phyloP scores from a whole-genome alignment of 2,329 filamentous ascomycete genomes.

The Aspergillus costaricaensis region DNA sequence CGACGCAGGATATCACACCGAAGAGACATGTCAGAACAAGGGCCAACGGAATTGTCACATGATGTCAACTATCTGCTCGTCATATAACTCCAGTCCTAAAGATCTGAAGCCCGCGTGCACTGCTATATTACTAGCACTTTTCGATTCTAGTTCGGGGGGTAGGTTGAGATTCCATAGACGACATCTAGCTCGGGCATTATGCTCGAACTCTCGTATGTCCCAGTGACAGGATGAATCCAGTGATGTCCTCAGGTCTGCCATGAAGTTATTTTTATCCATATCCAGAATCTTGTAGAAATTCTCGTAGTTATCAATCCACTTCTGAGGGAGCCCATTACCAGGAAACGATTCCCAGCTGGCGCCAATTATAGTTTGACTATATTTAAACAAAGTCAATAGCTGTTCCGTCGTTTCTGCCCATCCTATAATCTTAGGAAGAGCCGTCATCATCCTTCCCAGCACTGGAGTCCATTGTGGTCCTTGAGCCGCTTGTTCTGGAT shows the following conservation, averaged over 20 bases:
- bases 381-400: slow-evolving; percentile 1
- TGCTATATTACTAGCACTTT: neutral
- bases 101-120: neutral
- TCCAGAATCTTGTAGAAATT: neutral
- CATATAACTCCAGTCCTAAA: slow-evolving; percentile 1
- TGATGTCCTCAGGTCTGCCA: neutral
- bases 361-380: neutral
- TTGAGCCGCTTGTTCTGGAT: neutral
- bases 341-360: slow-evolving; percentile 1
- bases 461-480: slow-evolving; percentile 4
- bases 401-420: slow-evolving; percentile 7
- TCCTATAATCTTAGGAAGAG: neutral
- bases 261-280: neutral
- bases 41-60: neutral
- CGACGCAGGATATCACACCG: neutral
- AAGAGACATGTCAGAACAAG: neutral
- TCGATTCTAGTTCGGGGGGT: neutral
- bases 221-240: neutral
- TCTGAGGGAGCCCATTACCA: neutral
- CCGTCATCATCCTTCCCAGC: neutral
- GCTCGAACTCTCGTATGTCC: neutral
- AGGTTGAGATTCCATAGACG: neutral
- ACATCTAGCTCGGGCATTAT: neutral
- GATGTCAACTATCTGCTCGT: neutral
- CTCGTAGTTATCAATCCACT: neutral